A percentile compares a stretch with the other conserved stretches of the same genome.
Evolutionary conservation across 2,329 filamentous ascomycete genomes (phyloP).

Genomic region (Cytospora chrysosperma): DNA sequence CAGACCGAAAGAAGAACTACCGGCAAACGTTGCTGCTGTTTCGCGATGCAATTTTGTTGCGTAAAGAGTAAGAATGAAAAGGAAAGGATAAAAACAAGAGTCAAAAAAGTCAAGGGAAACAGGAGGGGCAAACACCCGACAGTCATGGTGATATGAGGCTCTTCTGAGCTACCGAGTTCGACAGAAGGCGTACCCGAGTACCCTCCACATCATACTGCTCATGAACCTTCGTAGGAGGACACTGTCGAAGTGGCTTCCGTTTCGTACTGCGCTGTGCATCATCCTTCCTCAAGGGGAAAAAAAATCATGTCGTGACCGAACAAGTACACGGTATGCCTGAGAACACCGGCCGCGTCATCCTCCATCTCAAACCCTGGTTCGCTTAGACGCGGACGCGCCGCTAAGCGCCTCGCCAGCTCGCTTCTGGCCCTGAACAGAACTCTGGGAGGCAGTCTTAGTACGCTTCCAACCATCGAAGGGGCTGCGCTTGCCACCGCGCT

Average conservation of each 20-base stretch:
- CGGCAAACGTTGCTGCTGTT: constrained; percentile 15
- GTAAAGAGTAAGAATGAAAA: constrained; percentile 1
- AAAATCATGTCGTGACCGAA: constrained; percentile 3
- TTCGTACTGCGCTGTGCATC: not conserved
- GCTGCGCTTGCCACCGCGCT: constrained; percentile 41
- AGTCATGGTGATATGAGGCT: constrained; percentile 10
- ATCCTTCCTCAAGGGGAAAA: not conserved
- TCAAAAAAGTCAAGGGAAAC: not conserved
- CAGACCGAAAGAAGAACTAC: constrained; percentile 9
- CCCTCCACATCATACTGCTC: constrained; percentile 8
- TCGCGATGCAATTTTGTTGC: constrained; percentile 18
- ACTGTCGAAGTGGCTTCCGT: not conserved
- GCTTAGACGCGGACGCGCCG: constrained; percentile 39
- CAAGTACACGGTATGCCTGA: constrained; percentile 2
- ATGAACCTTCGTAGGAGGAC: not conserved
- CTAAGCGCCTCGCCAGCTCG: constrained; percentile 40
- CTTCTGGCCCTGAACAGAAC: constrained; percentile 41
- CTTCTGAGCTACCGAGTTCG: constrained; percentile 1
- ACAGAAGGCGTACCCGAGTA: constrained; percentile 5
- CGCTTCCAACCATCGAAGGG: constrained; percentile 70
- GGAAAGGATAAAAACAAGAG: not conserved
- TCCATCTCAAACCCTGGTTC: constrained; percentile 31
- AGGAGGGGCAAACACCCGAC: constrained; percentile 8
- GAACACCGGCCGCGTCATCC: not conserved
- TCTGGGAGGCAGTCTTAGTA: constrained; percentile 54